Conservation (phyloP, 768 basidiomycete species). For the Suillus placidus region DNA sequence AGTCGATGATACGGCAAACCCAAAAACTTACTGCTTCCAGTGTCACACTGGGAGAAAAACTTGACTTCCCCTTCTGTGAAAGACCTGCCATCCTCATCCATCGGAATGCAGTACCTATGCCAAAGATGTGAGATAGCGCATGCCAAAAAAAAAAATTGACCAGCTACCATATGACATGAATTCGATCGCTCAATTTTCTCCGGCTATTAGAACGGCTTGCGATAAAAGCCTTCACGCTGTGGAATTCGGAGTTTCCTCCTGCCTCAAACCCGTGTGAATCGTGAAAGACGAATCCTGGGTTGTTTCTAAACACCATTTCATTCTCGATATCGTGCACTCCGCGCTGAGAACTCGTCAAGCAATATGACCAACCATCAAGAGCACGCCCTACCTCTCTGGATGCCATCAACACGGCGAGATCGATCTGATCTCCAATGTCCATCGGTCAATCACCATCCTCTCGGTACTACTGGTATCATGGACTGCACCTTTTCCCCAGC, state of each 20-base stretch:
- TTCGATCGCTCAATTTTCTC: not conserved
- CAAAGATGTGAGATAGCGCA: not conserved
- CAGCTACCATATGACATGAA: not conserved
- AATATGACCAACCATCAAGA: not conserved
- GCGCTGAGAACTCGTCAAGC: not conserved
- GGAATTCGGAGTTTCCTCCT: not conserved
- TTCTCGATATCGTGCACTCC: not conserved
- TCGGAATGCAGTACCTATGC: not conserved
- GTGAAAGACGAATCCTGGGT: not conserved
- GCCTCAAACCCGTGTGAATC: not conserved
- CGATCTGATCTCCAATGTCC: slow-evolving; percentile 9
- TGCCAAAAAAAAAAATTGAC: too few relatives aligned
- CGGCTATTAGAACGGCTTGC: too few relatives aligned
- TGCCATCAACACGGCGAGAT: slow-evolving; percentile 3
- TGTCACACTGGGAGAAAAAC: too few relatives aligned
- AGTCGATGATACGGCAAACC: too few relatives aligned
- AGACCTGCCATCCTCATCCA: not conserved
- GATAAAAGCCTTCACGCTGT: not conserved
- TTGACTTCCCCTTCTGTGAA: not conserved
- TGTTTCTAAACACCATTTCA: not conserved
- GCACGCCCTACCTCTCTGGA: not conserved
- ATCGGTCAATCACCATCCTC: not conserved
- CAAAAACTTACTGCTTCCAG: too few relatives aligned
- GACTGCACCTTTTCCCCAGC: slow-evolving; percentile 22
- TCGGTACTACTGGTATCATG: not conserved